Percentiles rank a stretch among this genome's conserved stretches.
phyloP scores from a whole-genome alignment of 257 asterid genomes.

The Voacanga thouarsii region DNA sequence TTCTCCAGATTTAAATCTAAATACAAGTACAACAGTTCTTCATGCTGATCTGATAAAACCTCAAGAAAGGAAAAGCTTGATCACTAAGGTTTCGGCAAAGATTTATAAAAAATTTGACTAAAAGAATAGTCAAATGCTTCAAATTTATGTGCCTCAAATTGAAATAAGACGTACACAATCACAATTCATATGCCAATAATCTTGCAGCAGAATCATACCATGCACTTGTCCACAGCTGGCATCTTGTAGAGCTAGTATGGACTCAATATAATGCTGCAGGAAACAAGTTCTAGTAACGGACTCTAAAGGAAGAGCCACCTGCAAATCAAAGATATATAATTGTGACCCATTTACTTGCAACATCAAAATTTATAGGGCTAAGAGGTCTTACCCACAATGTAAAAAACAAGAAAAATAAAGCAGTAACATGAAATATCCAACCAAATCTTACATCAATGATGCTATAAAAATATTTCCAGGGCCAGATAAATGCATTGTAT shows the following conservation, averaged over 20 bases:
- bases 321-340: slow-evolving; percentile 32
- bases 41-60: background rate
- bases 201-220: slow-evolving; percentile 49
- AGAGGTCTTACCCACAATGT: background rate
- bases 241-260: slow-evolving; percentile 91
- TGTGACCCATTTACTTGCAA: background rate
- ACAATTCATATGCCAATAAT: slow-evolving; percentile 14
- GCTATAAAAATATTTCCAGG: background rate
- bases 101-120: background rate
- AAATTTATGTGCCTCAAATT: background rate
- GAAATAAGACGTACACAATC: background rate
- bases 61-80: background rate
- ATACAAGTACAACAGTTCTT: background rate
- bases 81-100: background rate
- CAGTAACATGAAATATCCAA: too few relatives aligned
- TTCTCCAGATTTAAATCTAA: background rate
- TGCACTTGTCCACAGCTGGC: slow-evolving; percentile 60
- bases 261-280: slow-evolving; percentile 85
- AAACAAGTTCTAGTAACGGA: slow-evolving; percentile 81
- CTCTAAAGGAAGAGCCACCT: slow-evolving; percentile 95
- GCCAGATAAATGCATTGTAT: background rate
- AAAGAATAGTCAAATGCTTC: background rate
- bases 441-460: background rate
- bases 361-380: background rate
- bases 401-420: background rate